These are phyloP conservation scores for Falciphora oryzae DNA, from an alignment of 2,329 filamentous ascomycete genomes.

Conservation along the genomic window DNA sequence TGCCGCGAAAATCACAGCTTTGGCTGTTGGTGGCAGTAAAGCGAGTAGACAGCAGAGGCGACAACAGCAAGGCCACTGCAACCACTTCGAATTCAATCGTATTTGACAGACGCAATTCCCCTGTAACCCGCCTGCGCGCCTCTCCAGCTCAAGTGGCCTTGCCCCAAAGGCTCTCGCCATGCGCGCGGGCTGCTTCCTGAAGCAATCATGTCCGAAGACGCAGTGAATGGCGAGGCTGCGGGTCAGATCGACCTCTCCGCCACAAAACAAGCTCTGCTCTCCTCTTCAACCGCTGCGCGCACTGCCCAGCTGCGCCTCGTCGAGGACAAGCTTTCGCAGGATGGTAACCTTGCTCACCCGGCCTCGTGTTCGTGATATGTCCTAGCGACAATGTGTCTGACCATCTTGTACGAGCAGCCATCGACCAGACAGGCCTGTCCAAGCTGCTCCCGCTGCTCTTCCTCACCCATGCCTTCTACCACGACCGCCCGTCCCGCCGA, in stretches of 20 bases:
- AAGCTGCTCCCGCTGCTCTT: slow-evolving; percentile 69
- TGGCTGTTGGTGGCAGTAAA: neutral
- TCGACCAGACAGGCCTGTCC: slow-evolving; percentile 43
- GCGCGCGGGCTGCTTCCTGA: slow-evolving; percentile 11
- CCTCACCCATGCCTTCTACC: slow-evolving; percentile 79
- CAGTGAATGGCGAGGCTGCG: slow-evolving; percentile 33
- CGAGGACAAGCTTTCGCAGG: slow-evolving; percentile 49
- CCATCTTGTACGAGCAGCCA: slow-evolving; percentile 26
- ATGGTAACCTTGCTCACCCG: slow-evolving; percentile 35
- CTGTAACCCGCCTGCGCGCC: neutral
- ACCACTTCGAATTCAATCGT: neutral
- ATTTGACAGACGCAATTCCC: neutral
- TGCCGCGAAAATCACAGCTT: neutral
- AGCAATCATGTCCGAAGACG: slow-evolving; percentile 44
- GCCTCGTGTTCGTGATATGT: neutral
- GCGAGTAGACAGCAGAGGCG: neutral
- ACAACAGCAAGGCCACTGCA: neutral
- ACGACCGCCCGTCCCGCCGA: slow-evolving; percentile 76
- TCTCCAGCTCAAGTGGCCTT: slow-evolving; percentile 5
- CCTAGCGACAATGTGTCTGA: slow-evolving; percentile 11
- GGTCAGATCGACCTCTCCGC: slow-evolving; percentile 43
- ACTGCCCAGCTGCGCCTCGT: slow-evolving; percentile 49
- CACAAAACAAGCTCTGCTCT: slow-evolving; percentile 46
- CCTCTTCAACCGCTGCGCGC: slow-evolving; percentile 55
- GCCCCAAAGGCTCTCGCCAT: slow-evolving; percentile 12